phyloP scores from a whole-genome alignment of 1,284 basidiomycete species.

The Fomitopsis pinicola region DNA sequence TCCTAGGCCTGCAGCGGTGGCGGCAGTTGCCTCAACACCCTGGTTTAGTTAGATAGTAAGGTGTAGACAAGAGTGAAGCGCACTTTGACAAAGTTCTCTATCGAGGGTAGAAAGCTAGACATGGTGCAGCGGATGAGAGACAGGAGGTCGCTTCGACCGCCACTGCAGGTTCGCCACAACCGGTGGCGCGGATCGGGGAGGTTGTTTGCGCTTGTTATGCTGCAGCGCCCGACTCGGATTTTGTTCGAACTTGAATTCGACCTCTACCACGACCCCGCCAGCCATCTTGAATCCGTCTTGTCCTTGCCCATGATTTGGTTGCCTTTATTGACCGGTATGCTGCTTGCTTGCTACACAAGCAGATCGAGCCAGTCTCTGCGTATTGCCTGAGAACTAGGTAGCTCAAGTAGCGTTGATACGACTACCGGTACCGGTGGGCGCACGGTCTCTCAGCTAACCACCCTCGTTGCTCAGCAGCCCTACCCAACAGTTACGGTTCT shows the following conservation, averaged over 20 bases:
- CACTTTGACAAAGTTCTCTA: constrained; percentile 66
- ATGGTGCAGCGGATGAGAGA: constrained; percentile 8
- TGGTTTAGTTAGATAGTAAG: constrained; percentile 3
- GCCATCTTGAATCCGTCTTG: neutral
- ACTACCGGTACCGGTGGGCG: too few relatives aligned
- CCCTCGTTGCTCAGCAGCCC: too few relatives aligned
- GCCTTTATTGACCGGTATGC: too few relatives aligned
- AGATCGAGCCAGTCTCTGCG: too few relatives aligned
- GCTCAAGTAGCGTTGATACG: too few relatives aligned
- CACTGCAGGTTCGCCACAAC: neutral
- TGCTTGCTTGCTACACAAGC: too few relatives aligned
- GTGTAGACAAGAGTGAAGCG: constrained; percentile 4
- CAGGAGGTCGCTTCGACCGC: neutral
- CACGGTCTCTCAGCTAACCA: too few relatives aligned
- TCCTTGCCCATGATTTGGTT: too few relatives aligned
- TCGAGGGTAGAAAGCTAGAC: constrained; percentile 41
- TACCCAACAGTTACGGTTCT: too few relatives aligned
- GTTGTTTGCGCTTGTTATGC: constrained; percentile 5
- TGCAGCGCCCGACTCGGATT: neutral
- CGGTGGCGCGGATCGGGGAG: neutral
- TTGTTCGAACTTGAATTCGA: neutral
- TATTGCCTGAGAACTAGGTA: too few relatives aligned
- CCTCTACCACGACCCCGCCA: neutral
- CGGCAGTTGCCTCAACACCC: constrained; percentile 53
- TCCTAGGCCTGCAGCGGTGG: constrained; percentile 61